Base-by-base conservation (phyloP, 2,329 filamentous ascomycete species). In the Fusarium equiseti region DNA sequence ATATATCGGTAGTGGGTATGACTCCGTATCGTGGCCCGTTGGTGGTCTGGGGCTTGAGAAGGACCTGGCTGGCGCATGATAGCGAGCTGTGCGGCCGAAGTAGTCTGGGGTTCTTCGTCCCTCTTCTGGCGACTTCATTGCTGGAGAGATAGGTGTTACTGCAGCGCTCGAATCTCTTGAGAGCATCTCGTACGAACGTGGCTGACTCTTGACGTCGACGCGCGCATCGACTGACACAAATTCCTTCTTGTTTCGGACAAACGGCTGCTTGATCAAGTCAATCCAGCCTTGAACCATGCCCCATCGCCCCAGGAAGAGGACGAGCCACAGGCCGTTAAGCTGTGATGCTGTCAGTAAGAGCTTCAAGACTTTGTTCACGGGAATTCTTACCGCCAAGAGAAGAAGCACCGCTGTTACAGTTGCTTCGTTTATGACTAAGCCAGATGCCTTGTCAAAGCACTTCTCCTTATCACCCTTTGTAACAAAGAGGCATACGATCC, bases 221-320 rank as follows among this genome's bases (percentile, higher is more conserved):
- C 88, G 87, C 49, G 94, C 94, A 77, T 98, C 95, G 48, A 92
- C 90, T 42, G 93, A 97, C 70, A 97, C 92, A 75, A 98, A 98
- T 79, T 98, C 95, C 74, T 89, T 88, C 77, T 91, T 89, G 63
- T 81, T 83, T 56, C 84, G 82, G 38, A 82, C 80, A 65, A 89
- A 81, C 51, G 83, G 77, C 40, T 80, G 78, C 58, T 79, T 83
- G 71, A 90, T 79, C 44, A 95, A 81, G 27, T 97, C 90, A 44
- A 84, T 73, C 96, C 96, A 99, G 68, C 92, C 96, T 5, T 85
- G 87, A 59, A 97, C 84, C 90, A 98, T 97, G n/a, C 92, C 91
- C 79, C 88, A 90, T 55, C 95, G 91, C 40, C 92, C 91, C 32
- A 98, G 88, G 63, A 98, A 88, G 58, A 97, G 80, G 61, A 97